A percentile compares a stretch with the other conserved stretches of the same genome.
phyloP scores from a whole-genome alignment of 306 rosid species.

The Bauhinia variegata region DNA sequence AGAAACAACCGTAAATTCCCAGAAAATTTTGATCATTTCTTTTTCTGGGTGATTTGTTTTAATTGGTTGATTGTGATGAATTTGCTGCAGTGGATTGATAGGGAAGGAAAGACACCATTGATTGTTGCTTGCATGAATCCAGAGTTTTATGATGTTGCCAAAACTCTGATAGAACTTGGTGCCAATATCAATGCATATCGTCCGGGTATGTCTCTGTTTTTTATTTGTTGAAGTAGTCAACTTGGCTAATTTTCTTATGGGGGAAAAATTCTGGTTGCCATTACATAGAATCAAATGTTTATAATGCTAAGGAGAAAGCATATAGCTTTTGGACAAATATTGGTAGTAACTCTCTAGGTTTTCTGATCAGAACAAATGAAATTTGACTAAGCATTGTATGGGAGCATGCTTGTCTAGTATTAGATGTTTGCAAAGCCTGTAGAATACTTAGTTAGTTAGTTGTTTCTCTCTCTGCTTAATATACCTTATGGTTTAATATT shows the following conservation, averaged over 20 bases:
- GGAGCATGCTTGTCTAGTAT: slow-evolving; percentile 17
- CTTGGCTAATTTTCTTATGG: slow-evolving; percentile 1
- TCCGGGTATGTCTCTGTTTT: slow-evolving; percentile 58
- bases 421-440: slow-evolving; percentile 17
- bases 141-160: slow-evolving; percentile 65
- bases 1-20: neutral
- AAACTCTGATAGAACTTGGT: slow-evolving; percentile 83
- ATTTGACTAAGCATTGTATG: neutral
- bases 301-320: slow-evolving; percentile 2
- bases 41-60: slow-evolving; percentile 27
- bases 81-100: slow-evolving; percentile 72
- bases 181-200: slow-evolving; percentile 90
- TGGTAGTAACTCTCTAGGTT: neutral
- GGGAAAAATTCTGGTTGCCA: slow-evolving; percentile 11
- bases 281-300: slow-evolving; percentile 20
- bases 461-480: slow-evolving; percentile 16
- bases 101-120: slow-evolving; percentile 82
- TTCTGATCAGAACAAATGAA: neutral
- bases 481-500: neutral
- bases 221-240: neutral
- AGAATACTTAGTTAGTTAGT: slow-evolving; percentile 31
- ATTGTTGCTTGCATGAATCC: slow-evolving; percentile 85
- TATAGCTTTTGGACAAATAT: neutral
- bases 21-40: neutral
- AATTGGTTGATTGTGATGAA: slow-evolving; percentile 29